Conservation (phyloP, 345 rosid genomes). For the Diplotaxis tenuifolia region DNA sequence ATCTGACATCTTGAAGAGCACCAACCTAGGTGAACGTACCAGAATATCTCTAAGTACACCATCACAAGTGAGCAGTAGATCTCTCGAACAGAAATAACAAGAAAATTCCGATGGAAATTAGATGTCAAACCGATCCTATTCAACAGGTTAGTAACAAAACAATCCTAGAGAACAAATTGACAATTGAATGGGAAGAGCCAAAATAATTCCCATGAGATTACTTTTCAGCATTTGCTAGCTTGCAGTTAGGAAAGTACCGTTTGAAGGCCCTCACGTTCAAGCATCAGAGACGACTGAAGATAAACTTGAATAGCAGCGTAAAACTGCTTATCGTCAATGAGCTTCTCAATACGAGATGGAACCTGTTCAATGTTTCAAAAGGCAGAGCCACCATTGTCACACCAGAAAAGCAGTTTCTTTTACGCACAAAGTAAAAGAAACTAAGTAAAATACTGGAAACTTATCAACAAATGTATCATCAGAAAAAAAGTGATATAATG, state of each 20-base stretch:
- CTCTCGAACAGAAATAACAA: neutral
- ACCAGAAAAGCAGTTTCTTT: slow-evolving; percentile 20
- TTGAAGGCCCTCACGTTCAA: slow-evolving; percentile 97
- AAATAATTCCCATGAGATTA: slow-evolving; percentile 14
- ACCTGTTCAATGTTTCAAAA: slow-evolving; percentile 53
- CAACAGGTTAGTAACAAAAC: slow-evolving; percentile 1
- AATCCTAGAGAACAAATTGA: slow-evolving; percentile 5
- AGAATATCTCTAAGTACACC: slow-evolving; percentile 24
- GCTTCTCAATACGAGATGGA: slow-evolving; percentile 87
- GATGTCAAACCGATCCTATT: slow-evolving; percentile 11
- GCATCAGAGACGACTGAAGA: slow-evolving; percentile 82
- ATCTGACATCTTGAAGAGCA: slow-evolving; percentile 97
- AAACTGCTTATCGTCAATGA: slow-evolving; percentile 78
- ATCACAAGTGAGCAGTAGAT: slow-evolving; percentile 21
- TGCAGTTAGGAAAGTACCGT: slow-evolving; percentile 48
- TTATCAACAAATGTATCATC: slow-evolving; percentile 7
- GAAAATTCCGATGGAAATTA: slow-evolving; percentile 8
- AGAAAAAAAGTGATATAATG: neutral
- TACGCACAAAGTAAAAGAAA: neutral
- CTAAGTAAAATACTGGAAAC: neutral
- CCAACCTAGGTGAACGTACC: slow-evolving; percentile 66
- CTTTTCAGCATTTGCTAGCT: slow-evolving; percentile 11
- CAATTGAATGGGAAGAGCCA: slow-evolving; percentile 15
- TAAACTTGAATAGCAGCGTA: slow-evolving; percentile 91
- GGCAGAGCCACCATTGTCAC: slow-evolving; percentile 2